These are phyloP conservation scores for Oenanthe javanica DNA, from an alignment of 140 eudicot genomes.

Conservation along the genomic window DNA sequence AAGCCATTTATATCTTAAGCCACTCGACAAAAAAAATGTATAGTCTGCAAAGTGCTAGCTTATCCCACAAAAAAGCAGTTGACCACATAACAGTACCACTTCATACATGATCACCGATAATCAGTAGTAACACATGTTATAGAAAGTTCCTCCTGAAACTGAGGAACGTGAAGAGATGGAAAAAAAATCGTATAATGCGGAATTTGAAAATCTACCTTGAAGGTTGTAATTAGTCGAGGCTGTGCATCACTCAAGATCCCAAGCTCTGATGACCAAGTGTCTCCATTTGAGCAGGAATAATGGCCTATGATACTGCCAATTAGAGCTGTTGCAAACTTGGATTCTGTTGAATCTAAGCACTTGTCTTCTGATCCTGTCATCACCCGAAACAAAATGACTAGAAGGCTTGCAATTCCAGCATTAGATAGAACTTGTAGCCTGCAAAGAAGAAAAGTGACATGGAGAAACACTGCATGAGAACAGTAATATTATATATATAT, in stretches of 20 bases:
- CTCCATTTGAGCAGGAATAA: slow-evolving; percentile 90
- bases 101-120: not conserved
- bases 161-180: not conserved
- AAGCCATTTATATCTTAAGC: not conserved
- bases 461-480: not conserved
- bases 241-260: slow-evolving; percentile 84
- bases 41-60: not conserved
- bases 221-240: slow-evolving; percentile 80
- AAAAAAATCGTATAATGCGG: not conserved
- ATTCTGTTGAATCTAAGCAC: slow-evolving; percentile 72
- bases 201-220: slow-evolving; percentile 47
- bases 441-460: slow-evolving; percentile 13
- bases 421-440: slow-evolving; percentile 89
- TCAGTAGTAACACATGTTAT: not conserved
- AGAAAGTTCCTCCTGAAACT: not conserved
- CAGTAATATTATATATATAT: too few species aligned
- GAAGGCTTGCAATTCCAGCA: slow-evolving; percentile 60
- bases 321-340: slow-evolving; percentile 50
- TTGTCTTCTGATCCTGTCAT: slow-evolving; percentile 53
- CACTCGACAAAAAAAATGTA: not conserved
- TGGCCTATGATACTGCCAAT: slow-evolving; percentile 89
- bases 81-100: not conserved
- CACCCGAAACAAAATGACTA: slow-evolving; percentile 53
- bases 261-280: slow-evolving; percentile 98
- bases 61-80: not conserved